Conservation (phyloP, 495 filamentous ascomycete species). For the Neurospora sp. region DNA sequence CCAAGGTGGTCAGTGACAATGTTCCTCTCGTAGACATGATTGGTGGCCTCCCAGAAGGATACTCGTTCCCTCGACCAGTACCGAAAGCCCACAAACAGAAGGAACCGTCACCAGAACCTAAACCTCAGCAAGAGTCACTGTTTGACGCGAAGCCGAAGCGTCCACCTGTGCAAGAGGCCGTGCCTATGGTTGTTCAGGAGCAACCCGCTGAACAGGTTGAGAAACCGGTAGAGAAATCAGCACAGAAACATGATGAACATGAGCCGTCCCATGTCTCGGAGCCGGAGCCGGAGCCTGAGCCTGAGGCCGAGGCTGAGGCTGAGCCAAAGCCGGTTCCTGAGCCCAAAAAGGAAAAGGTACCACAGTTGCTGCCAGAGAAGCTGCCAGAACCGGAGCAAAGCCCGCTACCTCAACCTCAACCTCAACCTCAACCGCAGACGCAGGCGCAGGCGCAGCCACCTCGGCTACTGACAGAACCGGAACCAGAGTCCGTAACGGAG, state of each 20-base stretch:
- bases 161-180: background rate
- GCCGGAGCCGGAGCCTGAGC: background rate
- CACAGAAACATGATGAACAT: background rate
- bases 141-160: background rate
- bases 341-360: background rate
- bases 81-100: background rate
- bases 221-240: background rate
- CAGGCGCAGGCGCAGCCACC: background rate
- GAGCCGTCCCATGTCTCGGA: background rate
- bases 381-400: background rate
- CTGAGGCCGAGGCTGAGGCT: background rate
- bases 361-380: background rate
- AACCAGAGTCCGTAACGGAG: background rate
- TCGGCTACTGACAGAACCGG: background rate
- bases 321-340: background rate
- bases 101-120: background rate
- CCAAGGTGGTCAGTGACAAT: conserved; percentile 25
- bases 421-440: background rate
- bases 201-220: background rate
- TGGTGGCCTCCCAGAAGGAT: conserved; percentile 20
- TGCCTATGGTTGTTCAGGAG: background rate
- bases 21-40: conserved; percentile 22
- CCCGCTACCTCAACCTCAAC: background rate
- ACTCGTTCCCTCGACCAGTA: conserved; percentile 13
- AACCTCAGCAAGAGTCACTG: background rate